A percentile compares a stretch with the other conserved stretches of the same genome.
Conservation (phyloP, 768 basidiomycete genomes). For the Amanita muscaria region DNA sequence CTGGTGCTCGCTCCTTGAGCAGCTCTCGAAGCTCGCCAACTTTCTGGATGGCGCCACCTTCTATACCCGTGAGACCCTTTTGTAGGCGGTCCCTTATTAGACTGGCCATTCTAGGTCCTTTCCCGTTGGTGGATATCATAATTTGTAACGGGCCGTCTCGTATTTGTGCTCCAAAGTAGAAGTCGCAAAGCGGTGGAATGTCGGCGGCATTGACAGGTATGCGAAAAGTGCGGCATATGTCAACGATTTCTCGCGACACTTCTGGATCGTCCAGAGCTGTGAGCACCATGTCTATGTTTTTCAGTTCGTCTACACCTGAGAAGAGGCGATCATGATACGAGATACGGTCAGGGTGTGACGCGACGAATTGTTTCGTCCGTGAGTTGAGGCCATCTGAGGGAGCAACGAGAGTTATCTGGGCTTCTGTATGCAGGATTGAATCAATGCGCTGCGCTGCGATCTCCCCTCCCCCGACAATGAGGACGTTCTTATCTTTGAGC, state of each 20-base stretch:
- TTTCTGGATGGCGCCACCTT: constrained; percentile 70
- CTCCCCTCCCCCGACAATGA: constrained; percentile 90
- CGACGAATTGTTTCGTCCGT: constrained; percentile 46
- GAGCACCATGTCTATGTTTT: constrained; percentile 76
- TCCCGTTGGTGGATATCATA: constrained; percentile 93
- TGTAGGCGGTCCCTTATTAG: constrained; percentile 68
- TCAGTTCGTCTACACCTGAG: constrained; percentile 53
- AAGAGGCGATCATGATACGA: constrained; percentile 68
- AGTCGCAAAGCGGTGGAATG: constrained; percentile 92
- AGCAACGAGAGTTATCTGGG: constrained; percentile 67
- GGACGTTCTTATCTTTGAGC: constrained; percentile 71
- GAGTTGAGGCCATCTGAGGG: constrained; percentile 60
- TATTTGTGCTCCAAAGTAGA: constrained; percentile 95
- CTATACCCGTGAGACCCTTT: constrained; percentile 53
- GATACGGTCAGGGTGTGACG: constrained; percentile 41
- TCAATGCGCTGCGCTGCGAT: constrained; percentile 86
- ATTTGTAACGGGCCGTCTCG: constrained; percentile 87
- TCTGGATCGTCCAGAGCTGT: constrained; percentile 85
- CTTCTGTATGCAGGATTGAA: constrained; percentile 76
- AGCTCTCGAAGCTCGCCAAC: constrained; percentile 67
- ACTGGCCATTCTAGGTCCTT: constrained; percentile 85
- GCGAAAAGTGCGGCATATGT: constrained; percentile 51
- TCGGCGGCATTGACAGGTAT: constrained; percentile 96
- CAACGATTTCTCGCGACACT: constrained; percentile 63
- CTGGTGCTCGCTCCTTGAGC: constrained; percentile 75